These are phyloP conservation scores for Plantago lanceolata DNA, from an alignment of 305 asterid genomes.

Conservation along the genomic window DNA sequence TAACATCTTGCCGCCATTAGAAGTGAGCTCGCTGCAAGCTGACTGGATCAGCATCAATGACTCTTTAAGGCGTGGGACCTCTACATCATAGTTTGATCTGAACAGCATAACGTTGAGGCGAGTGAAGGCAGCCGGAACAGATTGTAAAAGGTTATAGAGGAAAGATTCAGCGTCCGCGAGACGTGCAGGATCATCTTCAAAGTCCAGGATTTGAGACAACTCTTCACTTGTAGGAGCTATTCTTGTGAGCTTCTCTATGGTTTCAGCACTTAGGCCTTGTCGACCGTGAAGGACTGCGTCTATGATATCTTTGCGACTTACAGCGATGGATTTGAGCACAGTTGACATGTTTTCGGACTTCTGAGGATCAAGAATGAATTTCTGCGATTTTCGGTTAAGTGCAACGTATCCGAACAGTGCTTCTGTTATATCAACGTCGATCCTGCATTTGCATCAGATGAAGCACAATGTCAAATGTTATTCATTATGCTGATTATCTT, in stretches of 20 bases:
- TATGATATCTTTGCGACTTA: constrained; percentile 55
- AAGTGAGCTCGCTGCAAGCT: constrained; percentile 71
- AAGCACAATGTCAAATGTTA: too few species aligned
- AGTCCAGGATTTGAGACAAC: constrained; percentile 46
- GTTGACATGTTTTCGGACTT: constrained; percentile 79
- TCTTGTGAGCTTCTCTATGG: constrained; percentile 60
- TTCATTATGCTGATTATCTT: too few species aligned
- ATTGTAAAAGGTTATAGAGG: constrained; percentile 68
- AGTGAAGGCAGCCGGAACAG: constrained; percentile 71
- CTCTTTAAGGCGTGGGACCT: constrained; percentile 47
- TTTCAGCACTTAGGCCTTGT: constrained; percentile 52
- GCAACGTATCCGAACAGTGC: constrained; percentile 89
- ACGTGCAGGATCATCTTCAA: constrained; percentile 60
- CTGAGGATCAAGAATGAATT: constrained; percentile 81
- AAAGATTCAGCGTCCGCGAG: constrained; percentile 88
- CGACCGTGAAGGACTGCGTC: constrained; percentile 52
- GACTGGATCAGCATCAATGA: constrained; percentile 48
- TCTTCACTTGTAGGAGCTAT: constrained; percentile 71
- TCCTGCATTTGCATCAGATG: constrained; percentile 37
- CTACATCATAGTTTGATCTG: constrained; percentile 45
- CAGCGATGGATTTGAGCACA: constrained; percentile 65
- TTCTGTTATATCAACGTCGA: constrained; percentile 92
- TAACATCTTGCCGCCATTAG: constrained; percentile 66
- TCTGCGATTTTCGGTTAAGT: constrained; percentile 60
- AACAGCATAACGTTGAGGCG: constrained; percentile 73